Conservation (phyloP, 2,329 filamentous ascomycete genomes). For the Penicillium corylophilum region DNA sequence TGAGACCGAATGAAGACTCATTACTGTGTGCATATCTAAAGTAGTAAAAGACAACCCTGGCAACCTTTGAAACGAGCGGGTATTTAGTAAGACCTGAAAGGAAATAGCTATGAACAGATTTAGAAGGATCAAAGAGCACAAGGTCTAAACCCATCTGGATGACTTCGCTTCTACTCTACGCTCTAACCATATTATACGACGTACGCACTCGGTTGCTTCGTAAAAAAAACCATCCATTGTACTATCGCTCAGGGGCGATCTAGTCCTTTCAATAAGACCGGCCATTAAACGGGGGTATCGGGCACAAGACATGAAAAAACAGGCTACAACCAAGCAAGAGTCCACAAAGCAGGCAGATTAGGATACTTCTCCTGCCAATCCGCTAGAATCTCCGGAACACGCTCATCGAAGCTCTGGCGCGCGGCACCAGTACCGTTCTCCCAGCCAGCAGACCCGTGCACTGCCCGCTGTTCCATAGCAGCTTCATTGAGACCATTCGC, state of each 20-base stretch:
- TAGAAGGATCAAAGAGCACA: too few species aligned
- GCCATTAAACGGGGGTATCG: conserved; percentile 4
- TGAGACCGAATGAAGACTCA: not conserved
- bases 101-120: too few species aligned
- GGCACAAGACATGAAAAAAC: conserved; percentile 18
- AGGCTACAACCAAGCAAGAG: conserved; percentile 81
- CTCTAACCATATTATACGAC: not conserved
- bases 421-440: conserved; percentile 66
- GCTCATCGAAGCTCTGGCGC: conserved; percentile 81
- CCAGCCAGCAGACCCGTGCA: conserved; percentile 64
- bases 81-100: too few species aligned
- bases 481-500: conserved; percentile 80
- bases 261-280: not conserved
- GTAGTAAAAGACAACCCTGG: too few species aligned
- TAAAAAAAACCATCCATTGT: not conserved
- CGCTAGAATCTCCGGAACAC: conserved; percentile 85
- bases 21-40: too few species aligned
- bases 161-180: not conserved
- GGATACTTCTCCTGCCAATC: conserved; percentile 96
- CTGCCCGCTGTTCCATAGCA: conserved; percentile 72
- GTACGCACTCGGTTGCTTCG: not conserved
- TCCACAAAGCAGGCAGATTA: conserved; percentile 87
- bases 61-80: too few species aligned
- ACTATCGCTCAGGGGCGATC: not conserved
- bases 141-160: too few species aligned